Conservation (phyloP, 768 basidiomycete genomes). For the Leucosporidium creatinivorum region DNA sequence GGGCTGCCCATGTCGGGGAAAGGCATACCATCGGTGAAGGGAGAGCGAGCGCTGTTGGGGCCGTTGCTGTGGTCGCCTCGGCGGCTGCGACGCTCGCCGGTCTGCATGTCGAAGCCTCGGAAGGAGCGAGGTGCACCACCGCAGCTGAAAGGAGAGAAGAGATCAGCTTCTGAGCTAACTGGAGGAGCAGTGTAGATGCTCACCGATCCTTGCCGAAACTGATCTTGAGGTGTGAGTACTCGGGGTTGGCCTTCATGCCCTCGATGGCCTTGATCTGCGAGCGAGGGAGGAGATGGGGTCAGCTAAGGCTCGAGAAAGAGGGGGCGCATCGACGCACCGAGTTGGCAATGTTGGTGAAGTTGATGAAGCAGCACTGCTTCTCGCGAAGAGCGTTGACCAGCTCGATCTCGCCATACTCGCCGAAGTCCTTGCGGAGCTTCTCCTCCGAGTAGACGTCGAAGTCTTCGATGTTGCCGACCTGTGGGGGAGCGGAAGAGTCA, state of each 20-base stretch:
- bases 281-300: background rate
- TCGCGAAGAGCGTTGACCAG: slow-evolving; percentile 44
- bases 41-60: slow-evolving; percentile 13
- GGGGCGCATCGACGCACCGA: slow-evolving; percentile 44
- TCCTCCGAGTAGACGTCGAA: slow-evolving; percentile 88
- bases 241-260: slow-evolving; percentile 80
- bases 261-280: slow-evolving; percentile 86
- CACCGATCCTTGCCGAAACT: slow-evolving; percentile 51
- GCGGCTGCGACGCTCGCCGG: no score
- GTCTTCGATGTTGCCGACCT: slow-evolving; percentile 62
- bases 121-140: slow-evolving; percentile 28
- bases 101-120: slow-evolving; percentile 27
- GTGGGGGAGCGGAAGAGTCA: background rate
- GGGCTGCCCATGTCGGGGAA: background rate
- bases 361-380: slow-evolving; percentile 92
- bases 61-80: slow-evolving; percentile 15
- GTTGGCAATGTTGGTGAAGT: slow-evolving; percentile 89
- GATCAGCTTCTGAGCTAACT: background rate
- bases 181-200: background rate
- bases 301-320: background rate
- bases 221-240: slow-evolving; percentile 80
- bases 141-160: slow-evolving; percentile 1
- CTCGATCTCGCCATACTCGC: slow-evolving; percentile 93
- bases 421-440: slow-evolving; percentile 83
- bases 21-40: slow-evolving; percentile 9